A percentile compares a stretch with the other conserved stretches of the same genome.
These are phyloP conservation scores for Ascochyta clinopodiicola DNA, from an alignment of 2,329 filamentous ascomycete species.

Conservation along the genomic window DNA sequence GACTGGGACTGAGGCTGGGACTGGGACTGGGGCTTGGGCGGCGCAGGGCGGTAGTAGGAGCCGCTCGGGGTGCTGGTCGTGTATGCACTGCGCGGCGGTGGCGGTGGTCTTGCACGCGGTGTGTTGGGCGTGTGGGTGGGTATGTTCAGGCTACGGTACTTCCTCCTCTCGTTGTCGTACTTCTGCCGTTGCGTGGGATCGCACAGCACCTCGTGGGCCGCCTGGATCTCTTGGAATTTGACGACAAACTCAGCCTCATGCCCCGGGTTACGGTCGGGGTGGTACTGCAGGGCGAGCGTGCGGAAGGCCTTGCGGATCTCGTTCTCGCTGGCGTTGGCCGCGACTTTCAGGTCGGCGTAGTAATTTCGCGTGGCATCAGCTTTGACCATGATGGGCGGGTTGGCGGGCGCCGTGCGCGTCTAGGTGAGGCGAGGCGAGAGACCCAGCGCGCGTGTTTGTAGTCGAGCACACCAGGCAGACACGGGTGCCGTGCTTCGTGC, in stretches of 20 bases:
- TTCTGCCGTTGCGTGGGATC: slow-evolving; percentile 64
- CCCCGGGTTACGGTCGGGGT: slow-evolving; percentile 88
- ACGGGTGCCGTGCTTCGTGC: slow-evolving; percentile 12
- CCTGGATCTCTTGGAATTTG: slow-evolving; percentile 86
- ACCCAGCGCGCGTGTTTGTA: slow-evolving; percentile 12
- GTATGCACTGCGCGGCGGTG: slow-evolving; percentile 53
- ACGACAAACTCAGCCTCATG: slow-evolving; percentile 79
- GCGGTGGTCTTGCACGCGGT: slow-evolving; percentile 50
- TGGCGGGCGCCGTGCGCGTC: slow-evolving; percentile 8
- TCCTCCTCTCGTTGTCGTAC: slow-evolving; percentile 68
- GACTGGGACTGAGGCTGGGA: slow-evolving; percentile 20
- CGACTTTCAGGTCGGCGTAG: slow-evolving; percentile 81
- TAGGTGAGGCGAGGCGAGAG: slow-evolving; percentile 4
- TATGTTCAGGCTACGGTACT: slow-evolving; percentile 42
- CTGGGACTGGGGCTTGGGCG: slow-evolving; percentile 33
- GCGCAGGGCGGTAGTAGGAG: slow-evolving; percentile 42
- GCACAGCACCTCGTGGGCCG: slow-evolving; percentile 78
- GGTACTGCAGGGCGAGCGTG: slow-evolving; percentile 83
- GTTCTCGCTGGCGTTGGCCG: slow-evolving; percentile 69
- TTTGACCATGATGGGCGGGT: slow-evolving; percentile 64
- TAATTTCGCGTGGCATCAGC: slow-evolving; percentile 75
- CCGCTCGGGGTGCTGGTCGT: slow-evolving; percentile 46
- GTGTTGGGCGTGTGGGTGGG: slow-evolving; percentile 50
- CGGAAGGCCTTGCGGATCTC: slow-evolving; percentile 88
- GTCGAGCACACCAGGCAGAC: slow-evolving; percentile 28